Evolutionary conservation across 2,329 filamentous ascomycete species (phyloP).

Genomic region (Tympanopsis confertula): DNA sequence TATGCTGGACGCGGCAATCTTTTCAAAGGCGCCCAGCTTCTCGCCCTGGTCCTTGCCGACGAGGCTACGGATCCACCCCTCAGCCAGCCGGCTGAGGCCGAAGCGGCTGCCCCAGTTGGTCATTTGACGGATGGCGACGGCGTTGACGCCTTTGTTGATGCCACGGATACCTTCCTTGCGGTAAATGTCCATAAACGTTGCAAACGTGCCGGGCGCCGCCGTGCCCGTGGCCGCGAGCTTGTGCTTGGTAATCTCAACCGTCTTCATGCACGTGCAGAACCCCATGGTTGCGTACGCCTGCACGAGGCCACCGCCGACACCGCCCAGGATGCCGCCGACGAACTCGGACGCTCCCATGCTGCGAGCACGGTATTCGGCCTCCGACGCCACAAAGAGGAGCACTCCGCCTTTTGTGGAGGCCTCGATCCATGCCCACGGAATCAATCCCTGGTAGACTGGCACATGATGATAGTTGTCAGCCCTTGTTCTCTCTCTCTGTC

Average conservation of each 20-base stretch:
- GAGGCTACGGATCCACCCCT: constrained; percentile 69
- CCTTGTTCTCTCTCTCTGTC: too few species aligned
- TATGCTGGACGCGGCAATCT: constrained; percentile 73
- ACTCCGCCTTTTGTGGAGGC: constrained; percentile 98
- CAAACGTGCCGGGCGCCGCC: constrained; percentile 80
- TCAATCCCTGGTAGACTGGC: constrained; percentile 95
- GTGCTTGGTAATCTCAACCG: constrained; percentile 97
- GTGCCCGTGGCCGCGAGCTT: constrained; percentile 77
- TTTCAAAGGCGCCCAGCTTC: constrained; percentile 70
- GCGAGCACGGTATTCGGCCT: constrained; percentile 91
- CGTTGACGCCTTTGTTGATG: constrained; percentile 98
- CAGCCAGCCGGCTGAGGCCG: constrained; percentile 81
- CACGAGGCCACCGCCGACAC: constrained; percentile 86
- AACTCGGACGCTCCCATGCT: constrained; percentile 76
- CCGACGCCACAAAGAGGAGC: constrained; percentile 95
- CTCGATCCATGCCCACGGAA: constrained; percentile 99
- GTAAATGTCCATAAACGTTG: constrained; percentile 96
- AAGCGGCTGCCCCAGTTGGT: constrained; percentile 98
- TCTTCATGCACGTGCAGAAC: constrained; percentile 99
- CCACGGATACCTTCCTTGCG: constrained; percentile 83
- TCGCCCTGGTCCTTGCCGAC: constrained; percentile 71
- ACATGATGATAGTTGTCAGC: constrained; percentile 3
- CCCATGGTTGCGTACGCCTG: constrained; percentile 99
- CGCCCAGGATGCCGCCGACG: constrained; percentile 75
- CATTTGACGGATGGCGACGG: constrained; percentile 95